These are phyloP conservation scores for Miscanthus lutarioriparius DNA, from an alignment of 176 grass and related monocot genomes.

Conservation along the genomic window DNA sequence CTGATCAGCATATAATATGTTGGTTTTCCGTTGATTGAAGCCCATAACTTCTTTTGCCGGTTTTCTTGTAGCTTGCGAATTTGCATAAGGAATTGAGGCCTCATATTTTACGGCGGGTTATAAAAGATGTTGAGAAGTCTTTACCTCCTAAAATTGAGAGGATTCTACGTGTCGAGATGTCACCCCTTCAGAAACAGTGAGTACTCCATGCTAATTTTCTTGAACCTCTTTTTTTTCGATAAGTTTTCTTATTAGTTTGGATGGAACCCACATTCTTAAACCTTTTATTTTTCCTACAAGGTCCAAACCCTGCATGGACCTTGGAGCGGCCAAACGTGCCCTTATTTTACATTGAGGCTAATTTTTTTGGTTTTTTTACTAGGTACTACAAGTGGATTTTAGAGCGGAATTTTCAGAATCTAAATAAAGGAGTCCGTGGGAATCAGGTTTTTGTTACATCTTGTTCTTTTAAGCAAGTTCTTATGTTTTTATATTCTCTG, in stretches of 20 bases:
- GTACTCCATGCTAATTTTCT: conserved; percentile 1
- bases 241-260: neutral
- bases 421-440: conserved; percentile 97
- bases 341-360: neutral
- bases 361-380: conserved; percentile 18
- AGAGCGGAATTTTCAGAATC: conserved; percentile 98
- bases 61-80: conserved; percentile 80
- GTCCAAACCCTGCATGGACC: neutral
- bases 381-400: conserved; percentile 99
- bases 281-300: neutral
- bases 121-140: conserved; percentile 99
- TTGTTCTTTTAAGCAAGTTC: conserved; percentile 28
- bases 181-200: conserved; percentile 98
- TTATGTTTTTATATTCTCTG: neutral
- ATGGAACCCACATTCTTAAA: neutral
- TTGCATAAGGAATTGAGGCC: conserved; percentile 97
- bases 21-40: conserved; percentile 13
- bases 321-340: neutral
- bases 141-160: conserved; percentile 99
- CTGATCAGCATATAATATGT: conserved; percentile 6
- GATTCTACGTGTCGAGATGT: conserved; percentile 94
- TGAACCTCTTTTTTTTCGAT: neutral
- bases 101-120: conserved; percentile 91
- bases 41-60: conserved; percentile 24
- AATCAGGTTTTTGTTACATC: conserved; percentile 76